phyloP scores from a whole-genome alignment of 805 yeast genomes.

The Metschnikowia santaceciliae region DNA sequence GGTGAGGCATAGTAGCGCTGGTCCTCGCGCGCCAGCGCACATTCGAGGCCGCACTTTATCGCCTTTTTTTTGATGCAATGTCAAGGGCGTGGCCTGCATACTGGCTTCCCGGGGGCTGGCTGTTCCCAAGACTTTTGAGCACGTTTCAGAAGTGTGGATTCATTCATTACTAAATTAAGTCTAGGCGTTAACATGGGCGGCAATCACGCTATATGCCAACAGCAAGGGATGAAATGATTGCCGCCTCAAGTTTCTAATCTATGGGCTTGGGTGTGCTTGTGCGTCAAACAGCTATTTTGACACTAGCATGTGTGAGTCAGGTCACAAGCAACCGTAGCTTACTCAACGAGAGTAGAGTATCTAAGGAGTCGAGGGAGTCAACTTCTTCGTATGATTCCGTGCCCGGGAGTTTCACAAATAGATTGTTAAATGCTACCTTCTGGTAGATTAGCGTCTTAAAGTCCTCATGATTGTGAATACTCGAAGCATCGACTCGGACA shows the following conservation, averaged over 20 bases:
- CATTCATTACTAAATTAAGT: background rate
- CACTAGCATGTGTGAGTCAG: background rate
- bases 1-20: background rate
- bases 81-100: background rate
- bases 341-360: conserved; percentile 18
- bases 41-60: background rate
- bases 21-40: background rate
- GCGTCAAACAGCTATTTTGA: background rate
- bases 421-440: conserved; percentile 24
- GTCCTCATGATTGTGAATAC: conserved; percentile 6
- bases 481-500: conserved; percentile 22
- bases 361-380: conserved; percentile 19
- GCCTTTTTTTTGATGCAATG: background rate
- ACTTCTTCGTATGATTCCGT: conserved; percentile 24
- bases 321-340: conserved; percentile 22
- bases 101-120: background rate
- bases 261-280: background rate
- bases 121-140: background rate
- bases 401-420: conserved; percentile 25
- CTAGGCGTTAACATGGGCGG: background rate
- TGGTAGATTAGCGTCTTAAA: conserved; percentile 26
- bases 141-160: background rate
- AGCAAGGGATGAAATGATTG: too few relatives aligned
- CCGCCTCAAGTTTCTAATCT: background rate
- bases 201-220: too few relatives aligned